Percentiles rank a stretch among this genome's conserved stretches.
These are phyloP conservation scores for Plasmodium blacklocki DNA, from an alignment of 169 alveolate genomes.

Conservation along the genomic window DNA sequence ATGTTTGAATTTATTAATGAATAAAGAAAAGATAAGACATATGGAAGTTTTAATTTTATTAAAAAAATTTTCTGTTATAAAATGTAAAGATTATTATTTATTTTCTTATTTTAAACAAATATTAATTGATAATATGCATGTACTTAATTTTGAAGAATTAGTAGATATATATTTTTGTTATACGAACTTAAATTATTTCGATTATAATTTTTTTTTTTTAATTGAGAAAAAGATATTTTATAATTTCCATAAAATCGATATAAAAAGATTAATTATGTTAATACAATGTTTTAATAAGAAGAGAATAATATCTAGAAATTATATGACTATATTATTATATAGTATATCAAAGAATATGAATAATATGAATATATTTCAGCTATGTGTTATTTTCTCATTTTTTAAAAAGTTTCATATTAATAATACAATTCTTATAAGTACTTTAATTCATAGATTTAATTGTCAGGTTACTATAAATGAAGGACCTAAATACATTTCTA, in stretches of 20 bases:
- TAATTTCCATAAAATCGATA: slow-evolving; percentile 48
- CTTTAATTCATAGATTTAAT: slow-evolving; percentile 68
- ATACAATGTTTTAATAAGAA: slow-evolving; percentile 75
- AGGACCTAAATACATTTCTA: slow-evolving; percentile 21
- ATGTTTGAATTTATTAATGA: slow-evolving; percentile 54
- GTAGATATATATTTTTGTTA: slow-evolving; percentile 57
- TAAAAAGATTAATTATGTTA: slow-evolving; percentile 46
- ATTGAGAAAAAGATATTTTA: slow-evolving; percentile 70
- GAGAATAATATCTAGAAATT: slow-evolving; percentile 60
- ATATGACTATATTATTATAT: slow-evolving; percentile 71
- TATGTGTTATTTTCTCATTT: slow-evolving; percentile 66
- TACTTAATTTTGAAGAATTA: slow-evolving; percentile 53
- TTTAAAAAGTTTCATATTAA: slow-evolving; percentile 60
- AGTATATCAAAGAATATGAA: slow-evolving; percentile 69
- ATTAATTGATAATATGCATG: slow-evolving; percentile 47
- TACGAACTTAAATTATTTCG: slow-evolving; percentile 72
- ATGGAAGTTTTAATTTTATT: slow-evolving; percentile 31
- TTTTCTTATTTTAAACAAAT: slow-evolving; percentile 72
- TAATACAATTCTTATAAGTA: slow-evolving; percentile 58
- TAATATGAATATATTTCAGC: slow-evolving; percentile 54
- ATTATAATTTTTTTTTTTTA: slow-evolving; percentile 75
- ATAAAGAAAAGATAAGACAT: slow-evolving; percentile 69
- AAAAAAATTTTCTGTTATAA: slow-evolving; percentile 72
- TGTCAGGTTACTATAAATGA: slow-evolving; percentile 31
- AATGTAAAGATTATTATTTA: slow-evolving; percentile 76